Evolutionary conservation across 1,139 yeast genomes (phyloP).

Genomic region (Pichia cactophila): DNA sequence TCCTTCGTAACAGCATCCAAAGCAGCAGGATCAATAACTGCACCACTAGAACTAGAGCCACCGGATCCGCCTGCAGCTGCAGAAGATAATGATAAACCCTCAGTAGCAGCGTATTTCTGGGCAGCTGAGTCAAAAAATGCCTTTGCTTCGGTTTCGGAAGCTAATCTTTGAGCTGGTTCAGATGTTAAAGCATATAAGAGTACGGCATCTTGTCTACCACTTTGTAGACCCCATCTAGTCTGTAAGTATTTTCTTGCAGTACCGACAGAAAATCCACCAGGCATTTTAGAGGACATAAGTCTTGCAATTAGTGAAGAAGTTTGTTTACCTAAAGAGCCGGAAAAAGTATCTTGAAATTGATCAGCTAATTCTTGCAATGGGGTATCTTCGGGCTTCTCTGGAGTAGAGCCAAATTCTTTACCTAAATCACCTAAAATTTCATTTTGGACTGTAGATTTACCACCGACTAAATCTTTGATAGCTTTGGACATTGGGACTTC

Average conservation of each 20-base stretch:
- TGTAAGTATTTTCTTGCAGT: slow-evolving; percentile 86
- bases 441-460: slow-evolving; percentile 96
- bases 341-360: slow-evolving; percentile 82
- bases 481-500: slow-evolving; percentile 86
- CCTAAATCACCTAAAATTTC: slow-evolving; percentile 98
- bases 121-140: slow-evolving; percentile 76
- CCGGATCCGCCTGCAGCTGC: slow-evolving; percentile 35
- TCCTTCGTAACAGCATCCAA: slow-evolving; percentile 90
- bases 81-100: slow-evolving; percentile 70
- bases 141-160: slow-evolving; percentile 82
- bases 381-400: slow-evolving; percentile 97
- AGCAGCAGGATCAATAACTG: slow-evolving; percentile 91
- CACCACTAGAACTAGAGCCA: slow-evolving; percentile 62
- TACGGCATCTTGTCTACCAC: slow-evolving; percentile 91
- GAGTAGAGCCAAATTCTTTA: slow-evolving; percentile 94
- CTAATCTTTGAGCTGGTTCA: slow-evolving; percentile 89
- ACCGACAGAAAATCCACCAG: slow-evolving; percentile 95
- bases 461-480: slow-evolving; percentile 93
- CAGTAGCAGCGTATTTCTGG: slow-evolving; percentile 74
- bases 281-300: slow-evolving; percentile 94
- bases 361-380: slow-evolving; percentile 95
- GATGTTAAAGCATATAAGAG: slow-evolving; percentile 74
- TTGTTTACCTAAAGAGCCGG: slow-evolving; percentile 88
- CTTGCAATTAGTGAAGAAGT: slow-evolving; percentile 83
- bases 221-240: slow-evolving; percentile 82